These are phyloP conservation scores for Chloromonas sp. DNA, from an alignment of 163 green algal species.

Conservation along the genomic window DNA sequence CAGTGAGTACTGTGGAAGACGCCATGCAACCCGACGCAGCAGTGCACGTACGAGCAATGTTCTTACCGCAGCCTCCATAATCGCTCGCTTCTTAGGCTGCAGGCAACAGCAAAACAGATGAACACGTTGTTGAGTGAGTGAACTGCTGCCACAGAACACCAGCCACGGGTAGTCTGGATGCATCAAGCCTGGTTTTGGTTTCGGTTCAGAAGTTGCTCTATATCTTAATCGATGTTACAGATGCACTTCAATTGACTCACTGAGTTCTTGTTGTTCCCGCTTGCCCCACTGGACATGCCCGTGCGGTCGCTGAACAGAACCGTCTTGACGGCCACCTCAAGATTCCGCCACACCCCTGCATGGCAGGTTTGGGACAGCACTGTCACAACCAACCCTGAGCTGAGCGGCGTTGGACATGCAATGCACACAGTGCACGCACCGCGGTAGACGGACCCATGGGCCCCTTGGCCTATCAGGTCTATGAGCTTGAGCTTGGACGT, in stretches of 20 bases:
- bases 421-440: not conserved
- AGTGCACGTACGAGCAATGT: too few species aligned
- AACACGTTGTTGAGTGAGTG: too few species aligned
- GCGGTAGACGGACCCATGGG: slow-evolving; percentile 1
- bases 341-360: slow-evolving; percentile 1
- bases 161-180: too few species aligned
- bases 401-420: too few species aligned
- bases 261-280: slow-evolving; percentile 3
- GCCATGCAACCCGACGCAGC: too few species aligned
- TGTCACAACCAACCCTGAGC: too few species aligned
- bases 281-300: not conserved
- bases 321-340: slow-evolving; percentile 6
- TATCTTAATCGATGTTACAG: too few species aligned
- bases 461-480: slow-evolving; percentile 2
- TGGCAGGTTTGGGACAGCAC: not conserved
- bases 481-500: slow-evolving; percentile 6
- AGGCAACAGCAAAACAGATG: not conserved
- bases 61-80: slow-evolving; percentile 21
- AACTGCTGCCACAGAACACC: too few species aligned
- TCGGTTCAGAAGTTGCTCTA: too few species aligned
- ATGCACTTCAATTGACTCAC: too few species aligned
- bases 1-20: too few species aligned
- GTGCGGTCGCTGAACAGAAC: slow-evolving; percentile 6
- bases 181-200: too few species aligned
- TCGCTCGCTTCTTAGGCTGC: slow-evolving; percentile 9